Base-by-base conservation (phyloP, 139 green algal species). In the Tetradesmus lagerheimii region DNA sequence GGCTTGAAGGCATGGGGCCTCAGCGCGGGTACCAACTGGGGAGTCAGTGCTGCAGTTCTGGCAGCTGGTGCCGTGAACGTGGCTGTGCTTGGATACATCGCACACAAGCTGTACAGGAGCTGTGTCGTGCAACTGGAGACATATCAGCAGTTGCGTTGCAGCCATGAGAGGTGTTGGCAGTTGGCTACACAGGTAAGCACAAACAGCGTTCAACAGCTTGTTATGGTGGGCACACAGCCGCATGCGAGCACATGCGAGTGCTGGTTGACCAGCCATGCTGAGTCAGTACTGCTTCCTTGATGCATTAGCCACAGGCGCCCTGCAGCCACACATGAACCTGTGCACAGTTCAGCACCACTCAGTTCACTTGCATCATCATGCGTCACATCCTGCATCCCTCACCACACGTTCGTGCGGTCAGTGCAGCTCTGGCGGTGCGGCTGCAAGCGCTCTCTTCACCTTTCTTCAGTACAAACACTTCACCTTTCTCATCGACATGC, bases 181-280 rank as follows among this genome's bases (percentile, higher is more conserved):
- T 34, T 89, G 12, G 71, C 85, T 6, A 83, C 47, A 41, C 85
- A 89, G 85, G 85, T 89, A 66, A 16, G 37, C 37, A 71, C 23
- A 71, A 71, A 31, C 57, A 71, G 14, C 45, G 11, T 18, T 57
- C 11, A 78, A 35, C 67, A 78, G 25, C 35, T 15, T 43, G 34
- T n/a, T 25, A 2, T 11, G 11, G 34, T 27, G 75, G 18, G 1
- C 29, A 81, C 34, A 43, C 25, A 27, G n/a, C 75, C 57, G 23
- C 23, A 5, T 31, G 57, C 23, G 20, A 71, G 18, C 57, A n/a
- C n/a, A n/a, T n/a, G n/a, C n/a, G 1, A n/a, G 6, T 71, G 57
- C 23, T 71, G 57, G 3, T 71, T 31, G 57, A 31, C 57, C 57
- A 71, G 57, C 66, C 35, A 23, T 79, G n/a, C 20, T n/a, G 57